Conservation (phyloP, 2,329 filamentous ascomycete species). For the Penicillium sp. region DNA sequence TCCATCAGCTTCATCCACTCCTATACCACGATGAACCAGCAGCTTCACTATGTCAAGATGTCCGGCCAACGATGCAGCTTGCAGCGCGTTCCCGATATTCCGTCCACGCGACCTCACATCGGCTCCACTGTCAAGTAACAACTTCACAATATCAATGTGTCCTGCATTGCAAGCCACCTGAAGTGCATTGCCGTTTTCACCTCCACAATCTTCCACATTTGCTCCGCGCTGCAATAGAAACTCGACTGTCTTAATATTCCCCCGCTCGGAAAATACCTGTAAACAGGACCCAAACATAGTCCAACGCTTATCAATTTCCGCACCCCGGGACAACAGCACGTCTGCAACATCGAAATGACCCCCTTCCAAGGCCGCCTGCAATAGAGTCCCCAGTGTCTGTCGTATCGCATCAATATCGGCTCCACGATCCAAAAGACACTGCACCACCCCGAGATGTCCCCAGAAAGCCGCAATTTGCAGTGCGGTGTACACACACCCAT, state of each 20-base stretch:
- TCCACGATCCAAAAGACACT: not conserved
- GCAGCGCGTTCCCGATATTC: not conserved
- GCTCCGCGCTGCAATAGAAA: not conserved
- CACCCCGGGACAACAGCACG: not conserved
- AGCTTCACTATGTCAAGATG: not conserved
- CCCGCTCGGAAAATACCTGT: not conserved
- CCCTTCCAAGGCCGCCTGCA: not conserved
- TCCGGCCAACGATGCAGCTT: not conserved
- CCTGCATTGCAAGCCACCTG: not conserved
- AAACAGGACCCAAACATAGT: not conserved
- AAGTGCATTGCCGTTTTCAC: conserved; percentile 1
- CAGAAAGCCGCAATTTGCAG: not conserved
- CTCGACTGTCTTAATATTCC: not conserved
- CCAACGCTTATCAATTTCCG: not conserved
- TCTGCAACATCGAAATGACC: not conserved
- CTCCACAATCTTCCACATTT: not conserved
- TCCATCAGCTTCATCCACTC: too few relatives aligned
- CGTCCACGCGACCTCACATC: not conserved
- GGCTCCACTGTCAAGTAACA: conserved; percentile 1
- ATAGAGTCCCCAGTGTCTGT: not conserved
- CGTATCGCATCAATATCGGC: not conserved
- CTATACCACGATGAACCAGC: too few relatives aligned
- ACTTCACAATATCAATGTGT: not conserved
- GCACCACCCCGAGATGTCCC: not conserved
- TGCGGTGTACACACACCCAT: not conserved